Conservation (phyloP, 306 rosid genomes). For the Malus domestica region DNA sequence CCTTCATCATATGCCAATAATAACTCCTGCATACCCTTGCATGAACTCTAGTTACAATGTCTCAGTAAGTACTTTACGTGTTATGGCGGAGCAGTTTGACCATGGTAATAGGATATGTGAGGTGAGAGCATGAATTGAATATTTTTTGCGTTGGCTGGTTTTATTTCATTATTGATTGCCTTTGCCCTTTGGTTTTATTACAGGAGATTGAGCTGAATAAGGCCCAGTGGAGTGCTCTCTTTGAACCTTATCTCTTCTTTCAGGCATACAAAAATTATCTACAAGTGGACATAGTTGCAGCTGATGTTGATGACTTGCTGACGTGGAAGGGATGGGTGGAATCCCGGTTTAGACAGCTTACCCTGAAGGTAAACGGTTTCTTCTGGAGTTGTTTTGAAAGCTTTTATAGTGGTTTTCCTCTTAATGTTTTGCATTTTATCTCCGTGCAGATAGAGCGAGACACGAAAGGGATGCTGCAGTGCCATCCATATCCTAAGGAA, state of each 20-base stretch:
- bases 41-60: conserved; percentile 99
- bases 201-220: conserved; percentile 90
- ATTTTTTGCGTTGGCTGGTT: not conserved
- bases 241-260: conserved; percentile 72
- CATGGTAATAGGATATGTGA: conserved; percentile 75
- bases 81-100: conserved; percentile 84
- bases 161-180: not conserved
- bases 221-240: conserved; percentile 80
- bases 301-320: conserved; percentile 70
- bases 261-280: conserved; percentile 92
- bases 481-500: conserved; percentile 94
- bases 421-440: conserved; percentile 14
- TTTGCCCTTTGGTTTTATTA: conserved; percentile 19
- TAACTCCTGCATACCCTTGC: conserved; percentile 99
- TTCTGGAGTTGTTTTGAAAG: not conserved
- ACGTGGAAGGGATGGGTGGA: conserved; percentile 98
- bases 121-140: conserved; percentile 33
- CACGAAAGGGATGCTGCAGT: conserved; percentile 86
- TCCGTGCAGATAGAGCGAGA: conserved; percentile 85
- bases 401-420: not conserved
- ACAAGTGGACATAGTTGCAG: conserved; percentile 84
- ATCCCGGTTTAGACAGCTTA: conserved; percentile 84
- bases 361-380: conserved; percentile 54
- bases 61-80: conserved; percentile 93
- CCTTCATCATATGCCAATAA: conserved; percentile 88